Conservation (phyloP, 73 alveolate genomes). For the Tetrahymena elliotti region DNA sequence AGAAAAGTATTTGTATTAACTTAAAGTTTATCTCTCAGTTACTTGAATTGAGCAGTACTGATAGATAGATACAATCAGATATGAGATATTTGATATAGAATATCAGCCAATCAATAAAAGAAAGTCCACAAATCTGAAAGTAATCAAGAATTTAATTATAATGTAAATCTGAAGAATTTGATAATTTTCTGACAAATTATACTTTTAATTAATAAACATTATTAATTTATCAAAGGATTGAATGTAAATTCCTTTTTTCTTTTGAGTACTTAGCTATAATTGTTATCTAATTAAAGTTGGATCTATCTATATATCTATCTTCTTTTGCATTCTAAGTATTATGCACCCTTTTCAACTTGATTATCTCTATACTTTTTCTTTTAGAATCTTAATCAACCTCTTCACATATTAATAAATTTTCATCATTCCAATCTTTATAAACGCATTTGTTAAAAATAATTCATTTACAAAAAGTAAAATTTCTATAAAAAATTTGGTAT, state of each 20-base stretch:
- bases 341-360: background rate
- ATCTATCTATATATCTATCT: no score
- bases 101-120: background rate
- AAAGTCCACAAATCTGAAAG: background rate
- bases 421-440: background rate
- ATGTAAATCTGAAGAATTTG: background rate
- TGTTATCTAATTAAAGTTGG: background rate
- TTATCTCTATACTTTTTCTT: background rate
- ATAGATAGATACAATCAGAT: background rate
- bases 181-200: background rate
- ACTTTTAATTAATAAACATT: background rate
- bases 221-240: background rate
- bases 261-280: background rate
- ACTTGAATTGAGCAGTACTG: background rate
- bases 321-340: background rate
- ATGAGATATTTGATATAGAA: background rate
- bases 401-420: background rate
- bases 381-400: background rate
- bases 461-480: background rate
- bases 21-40: background rate
- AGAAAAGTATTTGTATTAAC: no score
- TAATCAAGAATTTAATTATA: background rate
- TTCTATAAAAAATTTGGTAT: background rate
- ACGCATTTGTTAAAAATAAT: no score
- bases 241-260: background rate